phyloP scores from a whole-genome alignment of 768 basidiomycete species.

The Boletales sp. region DNA sequence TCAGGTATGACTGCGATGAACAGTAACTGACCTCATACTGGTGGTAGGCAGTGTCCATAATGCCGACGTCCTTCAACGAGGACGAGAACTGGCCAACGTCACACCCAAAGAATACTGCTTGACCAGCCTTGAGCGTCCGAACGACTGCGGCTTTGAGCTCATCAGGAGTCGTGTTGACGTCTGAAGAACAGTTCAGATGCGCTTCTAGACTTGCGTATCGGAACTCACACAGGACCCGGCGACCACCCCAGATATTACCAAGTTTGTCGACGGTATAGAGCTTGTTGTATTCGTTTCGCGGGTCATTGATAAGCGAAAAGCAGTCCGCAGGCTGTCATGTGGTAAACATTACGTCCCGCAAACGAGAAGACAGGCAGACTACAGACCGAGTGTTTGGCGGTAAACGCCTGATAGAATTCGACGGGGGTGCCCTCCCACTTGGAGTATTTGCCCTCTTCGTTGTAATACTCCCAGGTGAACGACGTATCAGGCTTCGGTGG shows the following conservation, averaged over 20 bases:
- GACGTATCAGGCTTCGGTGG: slow-evolving; percentile 69
- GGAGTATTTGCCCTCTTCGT: slow-evolving; percentile 68
- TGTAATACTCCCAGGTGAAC: slow-evolving; percentile 89
- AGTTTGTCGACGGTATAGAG: slow-evolving; percentile 91
- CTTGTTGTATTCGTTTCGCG: slow-evolving; percentile 77
- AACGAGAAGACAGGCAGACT: background rate
- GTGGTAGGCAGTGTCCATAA: slow-evolving; percentile 84
- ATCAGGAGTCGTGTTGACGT: slow-evolving; percentile 85
- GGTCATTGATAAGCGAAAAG: slow-evolving; percentile 95
- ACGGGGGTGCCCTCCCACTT: slow-evolving; percentile 78
- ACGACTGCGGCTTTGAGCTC: slow-evolving; percentile 81
- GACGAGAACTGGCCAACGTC: slow-evolving; percentile 90
- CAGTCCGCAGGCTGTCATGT: slow-evolving; percentile 56
- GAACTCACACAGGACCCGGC: slow-evolving; percentile 74
- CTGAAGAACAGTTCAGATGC: slow-evolving; percentile 34
- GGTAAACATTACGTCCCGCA: slow-evolving; percentile 1
- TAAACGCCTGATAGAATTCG: slow-evolving; percentile 74
- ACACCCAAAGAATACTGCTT: slow-evolving; percentile 94
- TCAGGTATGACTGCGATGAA: background rate
- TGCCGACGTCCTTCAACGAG: slow-evolving; percentile 49
- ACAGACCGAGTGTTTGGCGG: slow-evolving; percentile 52
- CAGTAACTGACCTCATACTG: slow-evolving; percentile 62
- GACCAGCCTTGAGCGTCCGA: slow-evolving; percentile 81
- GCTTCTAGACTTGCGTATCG: background rate
- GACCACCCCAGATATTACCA: slow-evolving; percentile 88